Evolutionary conservation across 1,284 basidiomycete genomes (phyloP), one percentile per base, ranked within the genome.

Genomic region (Coriolopsis trogii): DNA sequence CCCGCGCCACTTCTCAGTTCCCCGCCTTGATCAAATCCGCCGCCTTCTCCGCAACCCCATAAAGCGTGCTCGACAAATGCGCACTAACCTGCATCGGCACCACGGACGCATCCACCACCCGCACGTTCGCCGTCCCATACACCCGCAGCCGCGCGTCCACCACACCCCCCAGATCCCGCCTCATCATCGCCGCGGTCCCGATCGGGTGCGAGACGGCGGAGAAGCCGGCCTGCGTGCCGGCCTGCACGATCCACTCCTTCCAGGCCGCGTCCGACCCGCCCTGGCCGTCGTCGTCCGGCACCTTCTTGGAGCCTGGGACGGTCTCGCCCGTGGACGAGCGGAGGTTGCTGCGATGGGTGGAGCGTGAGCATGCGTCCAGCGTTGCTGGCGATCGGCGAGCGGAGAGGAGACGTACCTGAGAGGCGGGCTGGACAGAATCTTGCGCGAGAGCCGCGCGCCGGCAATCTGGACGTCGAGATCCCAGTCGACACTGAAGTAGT

Each of bases 111-210:
- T 73, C 72, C 18, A 70, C 68, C 7, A 73, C 64, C 9, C 72
- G 62, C 43, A 72, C 49, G 3, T 60, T 60, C 8, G 62, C 48
- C 6, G 66, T 63, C 28, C 70, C 71, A 38, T 72, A 64, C 28
- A 74, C 70, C 25, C 41, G 56, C 50, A 74, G 59, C 30, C 62
- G 53, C 4, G 66, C 58, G 51, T 73, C 70, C 13, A 73, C 63
- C 3, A 73, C 72, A 10, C 84, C 86, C 24, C 85, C 85, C 4
- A 83, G 70, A 2, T 71, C 72, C 28, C 74, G 70, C 34, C 67
- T 70, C 77, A 84, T 84, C 84, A 89, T 85, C 4, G 82, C 70
- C 3, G 76, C 76, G 0, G 84, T 86, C 0, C 79, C 84, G 39
- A 87, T 73, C 4, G 83, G 84, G 65, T 84, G 81, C 18, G 72